phyloP scores from a whole-genome alignment of 1,139 yeast species.

The Diutina rugosa region DNA sequence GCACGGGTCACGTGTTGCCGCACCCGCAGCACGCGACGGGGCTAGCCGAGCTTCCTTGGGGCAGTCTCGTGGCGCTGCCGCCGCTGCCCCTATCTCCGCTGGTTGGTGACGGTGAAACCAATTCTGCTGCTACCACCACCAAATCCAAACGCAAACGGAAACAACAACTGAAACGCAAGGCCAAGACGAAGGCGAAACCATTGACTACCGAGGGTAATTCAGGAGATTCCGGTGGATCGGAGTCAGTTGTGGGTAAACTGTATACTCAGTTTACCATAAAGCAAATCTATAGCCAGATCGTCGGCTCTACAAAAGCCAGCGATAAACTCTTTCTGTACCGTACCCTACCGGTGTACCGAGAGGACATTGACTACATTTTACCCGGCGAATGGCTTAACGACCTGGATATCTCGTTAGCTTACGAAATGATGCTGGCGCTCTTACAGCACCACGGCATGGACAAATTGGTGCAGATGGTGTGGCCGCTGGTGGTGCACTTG shows the following conservation, averaged over 20 bases:
- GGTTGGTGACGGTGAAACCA: no score
- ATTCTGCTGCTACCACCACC: neutral
- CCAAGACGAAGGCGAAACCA: neutral
- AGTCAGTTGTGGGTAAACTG: neutral
- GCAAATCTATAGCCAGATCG: neutral
- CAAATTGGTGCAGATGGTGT: neutral
- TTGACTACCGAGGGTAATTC: neutral
- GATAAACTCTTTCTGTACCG: conserved; percentile 24
- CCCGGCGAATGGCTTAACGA: conserved; percentile 67
- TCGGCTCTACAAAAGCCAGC: conserved; percentile 7
- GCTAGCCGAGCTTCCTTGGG: neutral
- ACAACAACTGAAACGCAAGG: conserved; percentile 1
- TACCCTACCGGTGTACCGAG: conserved; percentile 29
- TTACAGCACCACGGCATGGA: neutral
- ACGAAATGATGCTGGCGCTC: neutral
- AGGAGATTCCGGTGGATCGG: neutral
- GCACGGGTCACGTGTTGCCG: neutral
- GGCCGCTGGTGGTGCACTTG: conserved; percentile 2
- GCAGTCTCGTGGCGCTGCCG: neutral
- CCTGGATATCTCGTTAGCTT: conserved; percentile 2
- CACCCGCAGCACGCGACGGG: neutral
- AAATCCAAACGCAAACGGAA: neutral
- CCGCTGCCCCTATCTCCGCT: neutral
- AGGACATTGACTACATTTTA: conserved; percentile 29
- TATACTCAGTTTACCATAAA: neutral